A percentile compares a stretch with the other conserved stretches of the same genome.
phyloP scores from a whole-genome alignment of 352 stramenopile genomes.

The Hyaloperonospora brassicae region DNA sequence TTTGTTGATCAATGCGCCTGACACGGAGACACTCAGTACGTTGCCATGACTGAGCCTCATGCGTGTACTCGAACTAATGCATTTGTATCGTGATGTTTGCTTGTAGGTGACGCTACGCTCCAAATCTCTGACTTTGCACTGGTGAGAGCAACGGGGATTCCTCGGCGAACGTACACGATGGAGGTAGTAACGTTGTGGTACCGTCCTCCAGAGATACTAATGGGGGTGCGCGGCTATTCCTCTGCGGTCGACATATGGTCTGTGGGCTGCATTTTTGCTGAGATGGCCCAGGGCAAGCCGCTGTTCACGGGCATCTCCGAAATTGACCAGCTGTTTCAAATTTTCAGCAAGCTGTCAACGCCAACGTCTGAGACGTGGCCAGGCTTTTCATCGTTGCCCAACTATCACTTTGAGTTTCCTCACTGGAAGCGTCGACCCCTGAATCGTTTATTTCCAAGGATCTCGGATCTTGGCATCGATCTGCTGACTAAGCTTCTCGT shows the following conservation, averaged over 20 bases:
- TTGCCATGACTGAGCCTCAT: not conserved
- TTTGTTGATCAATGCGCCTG: constrained; percentile 71
- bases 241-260: constrained; percentile 91
- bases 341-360: constrained; percentile 93
- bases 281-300: constrained; percentile 88
- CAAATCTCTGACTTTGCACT: constrained; percentile 87
- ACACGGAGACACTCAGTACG: constrained; percentile 54
- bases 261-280: constrained; percentile 95
- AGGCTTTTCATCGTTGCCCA: constrained; percentile 93
- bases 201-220: constrained; percentile 83
- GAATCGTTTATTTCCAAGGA: constrained; percentile 60
- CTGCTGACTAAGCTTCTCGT: constrained; percentile 67
- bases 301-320: constrained; percentile 78
- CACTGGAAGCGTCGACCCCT: constrained; percentile 68
- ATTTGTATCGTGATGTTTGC: not conserved
- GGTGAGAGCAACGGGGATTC: constrained; percentile 82
- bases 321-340: constrained; percentile 84
- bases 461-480: constrained; percentile 64
- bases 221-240: constrained; percentile 81
- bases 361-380: constrained; percentile 95
- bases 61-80: not conserved
- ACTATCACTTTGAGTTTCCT: constrained; percentile 91
- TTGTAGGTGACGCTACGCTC: constrained; percentile 50
- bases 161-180: constrained; percentile 84
- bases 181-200: constrained; percentile 90